Conservation (phyloP, 2,329 filamentous ascomycete species). For the Ophioceras dolichostomum region DNA sequence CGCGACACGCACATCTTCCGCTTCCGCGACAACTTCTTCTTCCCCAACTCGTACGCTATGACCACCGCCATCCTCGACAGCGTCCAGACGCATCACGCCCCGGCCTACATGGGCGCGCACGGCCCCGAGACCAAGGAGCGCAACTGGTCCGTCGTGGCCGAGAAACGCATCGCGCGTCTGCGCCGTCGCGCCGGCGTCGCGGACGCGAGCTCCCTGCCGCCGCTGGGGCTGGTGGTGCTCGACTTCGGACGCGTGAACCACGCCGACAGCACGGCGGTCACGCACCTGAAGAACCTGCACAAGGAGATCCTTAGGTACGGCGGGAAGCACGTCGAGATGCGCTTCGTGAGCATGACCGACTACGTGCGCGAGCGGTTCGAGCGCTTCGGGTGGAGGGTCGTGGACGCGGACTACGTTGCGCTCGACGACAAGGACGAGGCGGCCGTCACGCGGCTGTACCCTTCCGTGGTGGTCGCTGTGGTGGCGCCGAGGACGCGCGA, state of each 20-base stretch:
- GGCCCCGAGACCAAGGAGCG: conserved; percentile 20
- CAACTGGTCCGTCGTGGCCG: conserved; percentile 41
- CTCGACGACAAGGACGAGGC: background rate
- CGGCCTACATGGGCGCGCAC: conserved; percentile 21
- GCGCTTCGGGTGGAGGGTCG: conserved; percentile 23
- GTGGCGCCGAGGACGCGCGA: conserved; percentile 2
- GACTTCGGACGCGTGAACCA: conserved; percentile 39
- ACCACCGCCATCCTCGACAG: conserved; percentile 36
- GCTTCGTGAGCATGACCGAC: conserved; percentile 34
- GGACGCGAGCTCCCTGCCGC: conserved; percentile 18
- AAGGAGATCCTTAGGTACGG: conserved; percentile 35
- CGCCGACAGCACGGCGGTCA: conserved; percentile 39
- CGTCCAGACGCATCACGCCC: conserved; percentile 31
- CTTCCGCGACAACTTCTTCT: conserved; percentile 46
- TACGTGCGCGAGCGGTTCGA: conserved; percentile 25
- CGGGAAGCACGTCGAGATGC: conserved; percentile 29
- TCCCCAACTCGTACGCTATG: conserved; percentile 44
- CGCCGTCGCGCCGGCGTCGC: conserved; percentile 24
- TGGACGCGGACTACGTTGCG: conserved; percentile 7
- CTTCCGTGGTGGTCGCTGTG: background rate
- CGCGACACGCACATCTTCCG: conserved; percentile 40
- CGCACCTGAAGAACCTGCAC: conserved; percentile 33
- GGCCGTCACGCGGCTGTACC: conserved; percentile 2
- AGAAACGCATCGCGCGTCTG: conserved; percentile 31
- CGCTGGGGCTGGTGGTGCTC: conserved; percentile 34